Percentiles rank a stretch among this genome's conserved stretches.
Evolutionary conservation across 352 stramenopile species (phyloP).

Genomic region (Plasmopara halstedii): DNA sequence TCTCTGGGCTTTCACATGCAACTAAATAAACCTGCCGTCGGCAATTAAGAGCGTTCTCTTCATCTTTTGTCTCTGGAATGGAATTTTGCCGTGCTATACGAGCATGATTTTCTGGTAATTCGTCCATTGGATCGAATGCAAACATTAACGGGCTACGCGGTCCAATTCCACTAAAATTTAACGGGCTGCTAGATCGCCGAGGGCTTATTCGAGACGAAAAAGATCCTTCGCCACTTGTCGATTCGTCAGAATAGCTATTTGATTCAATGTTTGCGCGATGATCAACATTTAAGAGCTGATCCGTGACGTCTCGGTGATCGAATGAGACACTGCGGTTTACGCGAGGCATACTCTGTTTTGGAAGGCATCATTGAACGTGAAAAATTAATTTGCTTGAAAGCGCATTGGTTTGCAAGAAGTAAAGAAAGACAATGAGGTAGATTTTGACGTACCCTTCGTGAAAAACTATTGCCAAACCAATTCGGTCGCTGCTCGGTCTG

Average conservation of each 20-base stretch:
- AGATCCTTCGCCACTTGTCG: constrained; percentile 26
- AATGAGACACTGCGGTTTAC: constrained; percentile 71
- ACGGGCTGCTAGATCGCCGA: constrained; percentile 45
- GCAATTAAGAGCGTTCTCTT: constrained; percentile 15
- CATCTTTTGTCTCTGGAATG: constrained; percentile 20
- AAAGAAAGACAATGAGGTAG: not conserved
- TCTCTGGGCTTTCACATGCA: constrained; percentile 8
- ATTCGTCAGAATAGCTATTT: constrained; percentile 55
- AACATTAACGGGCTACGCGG: constrained; percentile 74
- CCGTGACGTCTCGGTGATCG: constrained; percentile 56
- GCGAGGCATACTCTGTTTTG: constrained; percentile 49
- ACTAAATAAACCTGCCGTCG: constrained; percentile 21
- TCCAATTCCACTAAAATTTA: constrained; percentile 46
- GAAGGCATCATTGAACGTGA: not conserved
- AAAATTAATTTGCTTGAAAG: constrained; percentile 9
- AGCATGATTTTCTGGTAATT: constrained; percentile 34
- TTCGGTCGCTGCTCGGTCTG: constrained; percentile 41
- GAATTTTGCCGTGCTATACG: constrained; percentile 8
- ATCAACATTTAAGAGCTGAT: constrained; percentile 30
- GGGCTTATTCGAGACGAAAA: constrained; percentile 39
- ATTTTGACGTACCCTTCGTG: constrained; percentile 39
- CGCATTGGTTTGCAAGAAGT: constrained; percentile 1
- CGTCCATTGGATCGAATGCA: constrained; percentile 66
- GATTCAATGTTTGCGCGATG: constrained; percentile 30
- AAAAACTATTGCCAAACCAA: constrained; percentile 42